These are phyloP conservation scores for Hypomontagnella submonticulosa DNA, from an alignment of 495 filamentous ascomycete species.

Conservation along the genomic window DNA sequence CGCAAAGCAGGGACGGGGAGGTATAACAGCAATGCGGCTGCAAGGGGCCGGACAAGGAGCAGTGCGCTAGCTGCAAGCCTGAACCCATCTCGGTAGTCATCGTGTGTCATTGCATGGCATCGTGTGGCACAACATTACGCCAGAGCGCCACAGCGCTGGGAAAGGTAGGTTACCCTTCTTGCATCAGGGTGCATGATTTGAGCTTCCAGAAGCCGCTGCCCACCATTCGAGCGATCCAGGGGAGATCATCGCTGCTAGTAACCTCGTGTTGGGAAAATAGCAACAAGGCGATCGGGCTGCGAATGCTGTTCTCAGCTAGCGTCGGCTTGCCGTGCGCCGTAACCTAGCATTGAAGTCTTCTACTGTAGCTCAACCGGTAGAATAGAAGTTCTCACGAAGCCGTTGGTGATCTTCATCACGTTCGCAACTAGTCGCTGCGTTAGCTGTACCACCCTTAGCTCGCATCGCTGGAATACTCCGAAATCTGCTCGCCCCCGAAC, in stretches of 20 bases:
- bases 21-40: constrained; percentile 24
- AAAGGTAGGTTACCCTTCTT: constrained; percentile 29
- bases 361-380: not conserved
- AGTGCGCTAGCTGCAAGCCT: constrained; percentile 21
- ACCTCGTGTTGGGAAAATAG: constrained; percentile 44
- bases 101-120: constrained; percentile 23
- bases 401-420: constrained; percentile 6
- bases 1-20: constrained; percentile 24
- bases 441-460: constrained; percentile 5
- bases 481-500: not conserved
- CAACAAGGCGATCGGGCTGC: constrained; percentile 13
- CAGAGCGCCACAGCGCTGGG: constrained; percentile 22
- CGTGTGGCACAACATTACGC: constrained; percentile 22
- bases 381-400: not conserved
- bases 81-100: constrained; percentile 12
- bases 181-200: constrained; percentile 35
- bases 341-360: not conserved
- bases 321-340: not conserved
- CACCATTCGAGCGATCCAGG: constrained; percentile 19
- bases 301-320: constrained; percentile 25
- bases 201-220: constrained; percentile 28
- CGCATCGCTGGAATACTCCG: constrained; percentile 14
- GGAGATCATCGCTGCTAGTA: constrained; percentile 31
- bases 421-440: constrained; percentile 11
- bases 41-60: constrained; percentile 29